A percentile compares a stretch with the other conserved stretches of the same genome.
phyloP scores from a whole-genome alignment of 257 asterid species.

The Linaria vulgaris region DNA sequence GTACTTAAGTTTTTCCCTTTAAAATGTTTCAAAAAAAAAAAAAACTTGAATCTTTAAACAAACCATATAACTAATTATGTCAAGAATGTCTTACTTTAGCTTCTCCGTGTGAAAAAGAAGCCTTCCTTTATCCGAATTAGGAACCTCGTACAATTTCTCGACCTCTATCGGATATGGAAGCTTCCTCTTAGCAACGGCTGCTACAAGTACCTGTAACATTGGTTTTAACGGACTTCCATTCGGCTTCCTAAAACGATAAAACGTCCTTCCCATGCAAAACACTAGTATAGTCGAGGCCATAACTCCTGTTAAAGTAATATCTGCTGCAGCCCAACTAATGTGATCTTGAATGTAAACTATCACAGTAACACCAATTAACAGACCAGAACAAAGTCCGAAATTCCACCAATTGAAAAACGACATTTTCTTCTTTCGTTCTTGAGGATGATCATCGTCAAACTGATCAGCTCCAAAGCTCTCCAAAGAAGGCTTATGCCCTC shows the following conservation, averaged over 20 bases:
- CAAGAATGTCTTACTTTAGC: constrained; percentile 45
- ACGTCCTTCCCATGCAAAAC: constrained; percentile 56
- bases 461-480: constrained; percentile 99
- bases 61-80: not conserved
- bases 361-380: constrained; percentile 62
- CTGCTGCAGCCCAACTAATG: constrained; percentile 75
- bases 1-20: not conserved
- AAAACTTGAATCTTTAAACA: no score
- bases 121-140: constrained; percentile 46
- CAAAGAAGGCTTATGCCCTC: constrained; percentile 84
- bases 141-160: constrained; percentile 56
- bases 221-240: constrained; percentile 78
- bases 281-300: constrained; percentile 47
- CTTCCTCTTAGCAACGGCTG: constrained; percentile 64
- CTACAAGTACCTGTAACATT: constrained; percentile 59
- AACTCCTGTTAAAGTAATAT: constrained; percentile 51
- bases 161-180: constrained; percentile 44
- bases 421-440: constrained; percentile 63
- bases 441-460: constrained; percentile 77
- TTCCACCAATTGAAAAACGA: constrained; percentile 98
- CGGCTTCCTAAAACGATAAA: constrained; percentile 57
- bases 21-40: no score
- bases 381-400: constrained; percentile 67
- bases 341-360: constrained; percentile 68
- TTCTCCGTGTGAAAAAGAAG: constrained; percentile 62